Conservation (phyloP, 2,329 filamentous ascomycete genomes). For the Diaporthe humulicola region DNA sequence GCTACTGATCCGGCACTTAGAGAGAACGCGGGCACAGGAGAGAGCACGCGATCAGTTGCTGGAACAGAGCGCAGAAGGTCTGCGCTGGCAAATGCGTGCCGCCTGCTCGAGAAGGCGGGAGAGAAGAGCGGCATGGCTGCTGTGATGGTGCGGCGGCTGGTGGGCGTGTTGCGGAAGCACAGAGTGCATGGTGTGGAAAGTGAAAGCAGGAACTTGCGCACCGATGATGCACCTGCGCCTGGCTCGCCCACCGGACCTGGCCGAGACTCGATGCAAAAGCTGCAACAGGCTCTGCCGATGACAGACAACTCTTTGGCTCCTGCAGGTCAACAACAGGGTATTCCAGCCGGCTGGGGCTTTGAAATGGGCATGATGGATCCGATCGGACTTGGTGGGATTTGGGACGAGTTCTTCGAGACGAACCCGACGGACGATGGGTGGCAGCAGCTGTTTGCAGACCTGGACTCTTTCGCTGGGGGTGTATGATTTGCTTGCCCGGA, state of each 20-base stretch:
- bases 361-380: slow-evolving; percentile 1
- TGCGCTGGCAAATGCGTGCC: slow-evolving; percentile 40
- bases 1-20: slow-evolving; percentile 37
- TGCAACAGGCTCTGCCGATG: background rate
- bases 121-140: slow-evolving; percentile 40
- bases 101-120: slow-evolving; percentile 39
- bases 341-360: background rate
- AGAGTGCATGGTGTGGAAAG: slow-evolving; percentile 31
- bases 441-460: slow-evolving; percentile 43
- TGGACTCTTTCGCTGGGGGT: slow-evolving; percentile 31
- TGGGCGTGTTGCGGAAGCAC: slow-evolving; percentile 36
- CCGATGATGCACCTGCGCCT: background rate
- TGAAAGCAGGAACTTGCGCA: background rate
- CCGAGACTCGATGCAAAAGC: background rate
- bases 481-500: background rate
- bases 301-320: background rate
- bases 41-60: background rate
- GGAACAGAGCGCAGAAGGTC: slow-evolving; percentile 36
- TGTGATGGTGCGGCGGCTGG: slow-evolving; percentile 38
- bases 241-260: background rate
- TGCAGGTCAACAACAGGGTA: background rate
- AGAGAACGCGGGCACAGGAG: background rate
- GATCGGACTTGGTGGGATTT: slow-evolving; percentile 26
- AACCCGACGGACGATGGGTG: slow-evolving; percentile 35
- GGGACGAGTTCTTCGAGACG: slow-evolving; percentile 36